Evolutionary conservation across 2,329 filamentous ascomycete genomes (phyloP).

Genomic region (Exophiala phaeomuriformis): DNA sequence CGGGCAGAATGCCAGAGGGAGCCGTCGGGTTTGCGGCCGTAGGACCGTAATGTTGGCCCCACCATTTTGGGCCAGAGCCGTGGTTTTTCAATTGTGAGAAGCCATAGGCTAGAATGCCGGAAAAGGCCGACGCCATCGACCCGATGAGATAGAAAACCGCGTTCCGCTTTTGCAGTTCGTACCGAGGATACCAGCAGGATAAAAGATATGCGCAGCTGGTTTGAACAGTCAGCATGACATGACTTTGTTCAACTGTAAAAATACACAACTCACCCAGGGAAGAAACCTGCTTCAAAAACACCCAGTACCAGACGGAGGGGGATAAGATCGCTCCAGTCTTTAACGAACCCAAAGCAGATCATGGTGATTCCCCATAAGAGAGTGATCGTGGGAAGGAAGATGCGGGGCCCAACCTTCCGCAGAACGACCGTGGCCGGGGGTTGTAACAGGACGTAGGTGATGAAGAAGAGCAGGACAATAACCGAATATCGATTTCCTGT

Average conservation of each 20-base stretch:
- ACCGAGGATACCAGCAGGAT: conserved; percentile 61
- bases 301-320: conserved; percentile 47
- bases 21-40: conserved; percentile 18
- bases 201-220: conserved; percentile 63
- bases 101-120: conserved; percentile 32
- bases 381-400: conserved; percentile 34
- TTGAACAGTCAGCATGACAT: conserved; percentile 44
- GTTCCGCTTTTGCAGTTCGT: conserved; percentile 33
- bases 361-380: conserved; percentile 42
- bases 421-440: conserved; percentile 63
- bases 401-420: conserved; percentile 52
- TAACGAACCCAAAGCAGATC: conserved; percentile 29
- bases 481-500: conserved; percentile 43
- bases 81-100: conserved; percentile 34
- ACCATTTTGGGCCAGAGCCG: conserved; percentile 21
- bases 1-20: conserved; percentile 16
- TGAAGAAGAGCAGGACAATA: conserved; percentile 65
- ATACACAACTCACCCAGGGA: conserved; percentile 44
- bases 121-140: conserved; percentile 39
- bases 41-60: conserved; percentile 25
- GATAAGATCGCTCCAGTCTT: conserved; percentile 28
- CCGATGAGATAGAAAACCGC: conserved; percentile 46
- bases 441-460: conserved; percentile 65
- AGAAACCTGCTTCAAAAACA: conserved; percentile 60
- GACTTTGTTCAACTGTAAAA: neutral